Conservation (phyloP, 1,284 basidiomycete genomes). For the Ustilago lituana region DNA sequence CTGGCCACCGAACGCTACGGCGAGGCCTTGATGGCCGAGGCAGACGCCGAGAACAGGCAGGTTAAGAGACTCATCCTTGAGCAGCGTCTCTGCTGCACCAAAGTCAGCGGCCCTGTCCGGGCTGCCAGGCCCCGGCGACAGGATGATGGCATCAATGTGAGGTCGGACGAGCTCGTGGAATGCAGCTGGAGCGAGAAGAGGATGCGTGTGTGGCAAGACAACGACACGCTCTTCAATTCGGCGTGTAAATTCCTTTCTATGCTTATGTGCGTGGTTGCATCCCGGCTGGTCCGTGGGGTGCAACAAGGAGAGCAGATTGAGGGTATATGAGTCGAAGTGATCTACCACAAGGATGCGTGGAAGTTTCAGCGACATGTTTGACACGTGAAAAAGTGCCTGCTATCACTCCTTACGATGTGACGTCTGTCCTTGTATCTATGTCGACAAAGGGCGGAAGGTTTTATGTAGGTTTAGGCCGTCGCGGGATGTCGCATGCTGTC, state of each 20-base stretch:
- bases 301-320: conserved; percentile 60
- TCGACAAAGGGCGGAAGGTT: neutral
- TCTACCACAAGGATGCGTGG: conserved; percentile 64
- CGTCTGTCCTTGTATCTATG: no score
- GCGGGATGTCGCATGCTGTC: no score
- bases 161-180: conserved; percentile 54
- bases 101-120: conserved; percentile 57
- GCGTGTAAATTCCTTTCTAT: conserved; percentile 11
- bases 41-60: conserved; percentile 87
- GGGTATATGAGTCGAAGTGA: conserved; percentile 66
- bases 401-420: no score
- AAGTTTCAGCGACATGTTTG: conserved; percentile 30
- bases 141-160: conserved; percentile 61
- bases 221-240: conserved; percentile 44
- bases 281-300: conserved; percentile 2
- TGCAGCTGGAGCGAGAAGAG: conserved; percentile 34
- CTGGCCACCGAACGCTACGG: conserved; percentile 77
- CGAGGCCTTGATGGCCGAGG: conserved; percentile 89
- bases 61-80: conserved; percentile 53
- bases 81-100: conserved; percentile 51
- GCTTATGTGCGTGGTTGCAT: neutral
- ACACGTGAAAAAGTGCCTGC: neutral
- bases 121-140: conserved; percentile 63
- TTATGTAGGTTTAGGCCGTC: neutral
- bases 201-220: conserved; percentile 61